Evolutionary conservation across 129 eudicot genomes (phyloP).

Genomic region (Tanacetum coccineum): DNA sequence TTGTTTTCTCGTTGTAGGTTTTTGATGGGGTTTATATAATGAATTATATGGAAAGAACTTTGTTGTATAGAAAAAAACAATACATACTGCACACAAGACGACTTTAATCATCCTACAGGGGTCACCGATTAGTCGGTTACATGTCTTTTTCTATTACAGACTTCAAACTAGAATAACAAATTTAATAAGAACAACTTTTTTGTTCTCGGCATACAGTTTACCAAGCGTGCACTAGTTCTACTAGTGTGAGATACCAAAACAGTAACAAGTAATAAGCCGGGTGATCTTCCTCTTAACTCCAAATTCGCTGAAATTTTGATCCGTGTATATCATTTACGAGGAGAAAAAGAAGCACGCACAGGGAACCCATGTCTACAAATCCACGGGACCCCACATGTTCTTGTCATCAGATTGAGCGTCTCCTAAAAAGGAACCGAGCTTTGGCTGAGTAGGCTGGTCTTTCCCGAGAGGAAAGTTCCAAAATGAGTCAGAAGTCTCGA

Average conservation of each 20-base stretch:
- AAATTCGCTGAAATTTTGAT: too few relatives aligned
- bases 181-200: neutral
- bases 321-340: neutral
- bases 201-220: neutral
- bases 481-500: conserved; percentile 68
- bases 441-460: conserved; percentile 45
- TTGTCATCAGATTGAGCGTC: conserved; percentile 59
- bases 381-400: conserved; percentile 40
- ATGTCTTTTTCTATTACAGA: conserved; percentile 13
- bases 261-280: conserved; percentile 15
- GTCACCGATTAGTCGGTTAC: conserved; percentile 7
- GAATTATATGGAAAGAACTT: too few relatives aligned
- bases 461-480: conserved; percentile 66
- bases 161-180: conserved; percentile 11
- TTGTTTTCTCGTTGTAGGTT: too few relatives aligned
- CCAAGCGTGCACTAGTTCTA: conserved; percentile 12
- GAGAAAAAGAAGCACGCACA: neutral
- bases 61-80: too few relatives aligned
- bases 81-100: too few relatives aligned
- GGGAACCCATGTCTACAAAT: conserved; percentile 15
- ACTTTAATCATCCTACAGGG: too few relatives aligned
- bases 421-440: conserved; percentile 39
- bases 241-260: conserved; percentile 12
- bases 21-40: too few relatives aligned
- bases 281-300: neutral